Conservation (phyloP, 2,329 filamentous ascomycete genomes). For the Colletotrichum noveboracense region DNA sequence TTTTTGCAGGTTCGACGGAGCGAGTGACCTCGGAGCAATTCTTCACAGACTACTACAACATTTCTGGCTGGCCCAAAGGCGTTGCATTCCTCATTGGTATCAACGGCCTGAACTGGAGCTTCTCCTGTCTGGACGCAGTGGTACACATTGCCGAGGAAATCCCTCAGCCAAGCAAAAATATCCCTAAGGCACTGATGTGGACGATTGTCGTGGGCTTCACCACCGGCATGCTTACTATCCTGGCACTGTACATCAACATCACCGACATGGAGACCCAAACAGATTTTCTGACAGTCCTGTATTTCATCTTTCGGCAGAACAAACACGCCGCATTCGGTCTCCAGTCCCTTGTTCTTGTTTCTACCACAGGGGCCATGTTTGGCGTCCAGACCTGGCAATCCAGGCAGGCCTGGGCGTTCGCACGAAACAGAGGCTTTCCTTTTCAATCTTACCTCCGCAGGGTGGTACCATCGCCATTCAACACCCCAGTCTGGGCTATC, state of each 20-base stretch:
- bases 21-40: slow-evolving; percentile 23
- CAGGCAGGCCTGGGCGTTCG: slow-evolving; percentile 31
- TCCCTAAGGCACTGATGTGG: slow-evolving; percentile 29
- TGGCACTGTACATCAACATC: slow-evolving; percentile 30
- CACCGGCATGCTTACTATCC: slow-evolving; percentile 25
- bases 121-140: slow-evolving; percentile 33
- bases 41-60: slow-evolving; percentile 26
- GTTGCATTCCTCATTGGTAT: slow-evolving; percentile 33
- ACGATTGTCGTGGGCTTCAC: slow-evolving; percentile 26
- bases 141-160: slow-evolving; percentile 33
- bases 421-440: slow-evolving; percentile 28
- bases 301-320: slow-evolving; percentile 27
- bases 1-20: slow-evolving; percentile 28
- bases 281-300: slow-evolving; percentile 27
- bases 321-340: slow-evolving; percentile 27
- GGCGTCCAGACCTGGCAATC: slow-evolving; percentile 33
- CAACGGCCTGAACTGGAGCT: slow-evolving; percentile 33
- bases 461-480: slow-evolving; percentile 25
- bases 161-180: slow-evolving; percentile 27
- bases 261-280: slow-evolving; percentile 16
- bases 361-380: slow-evolving; percentile 27
- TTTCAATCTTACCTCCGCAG: slow-evolving; percentile 26
- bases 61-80: slow-evolving; percentile 29
- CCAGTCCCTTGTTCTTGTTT: slow-evolving; percentile 26
- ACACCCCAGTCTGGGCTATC: slow-evolving; percentile 30